Conservation (phyloP, 1,284 basidiomycete species). For the Sporisorium iseilematis-ciliati region DNA sequence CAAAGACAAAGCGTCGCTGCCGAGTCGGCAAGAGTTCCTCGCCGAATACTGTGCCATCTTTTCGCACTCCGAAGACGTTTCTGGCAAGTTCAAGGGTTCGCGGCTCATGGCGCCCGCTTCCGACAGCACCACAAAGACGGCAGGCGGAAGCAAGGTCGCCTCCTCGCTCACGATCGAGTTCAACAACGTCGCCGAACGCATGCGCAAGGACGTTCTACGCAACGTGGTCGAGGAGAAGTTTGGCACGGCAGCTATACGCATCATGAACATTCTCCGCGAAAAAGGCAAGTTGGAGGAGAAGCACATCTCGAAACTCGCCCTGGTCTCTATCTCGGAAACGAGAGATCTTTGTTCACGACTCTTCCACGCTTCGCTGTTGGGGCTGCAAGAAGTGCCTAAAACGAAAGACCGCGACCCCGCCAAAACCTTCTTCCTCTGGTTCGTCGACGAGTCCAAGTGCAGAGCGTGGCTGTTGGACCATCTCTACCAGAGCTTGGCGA, state of each 20-base stretch:
- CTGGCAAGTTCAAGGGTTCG: conserved; percentile 76
- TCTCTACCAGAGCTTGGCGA: conserved; percentile 58
- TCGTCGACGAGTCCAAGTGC: conserved; percentile 63
- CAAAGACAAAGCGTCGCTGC: conserved; percentile 35
- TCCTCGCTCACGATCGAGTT: conserved; percentile 79
- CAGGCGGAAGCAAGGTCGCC: conserved; percentile 51
- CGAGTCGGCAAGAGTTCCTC: conserved; percentile 57
- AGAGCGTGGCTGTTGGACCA: conserved; percentile 66
- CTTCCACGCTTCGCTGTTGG: conserved; percentile 63
- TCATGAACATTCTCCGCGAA: conserved; percentile 83
- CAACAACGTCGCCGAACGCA: conserved; percentile 78
- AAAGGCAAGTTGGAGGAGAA: conserved; percentile 98
- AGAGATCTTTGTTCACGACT: conserved; percentile 84
- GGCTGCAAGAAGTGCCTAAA: conserved; percentile 68
- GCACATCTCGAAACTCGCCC: conserved; percentile 90
- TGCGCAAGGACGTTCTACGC: conserved; percentile 82
- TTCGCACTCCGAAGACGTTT: conserved; percentile 83
- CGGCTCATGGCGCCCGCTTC: conserved; percentile 65
- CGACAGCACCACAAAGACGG: conserved; percentile 51
- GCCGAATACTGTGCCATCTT: conserved; percentile 79
- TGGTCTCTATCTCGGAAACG: conserved; percentile 89
- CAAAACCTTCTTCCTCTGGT: conserved; percentile 68
- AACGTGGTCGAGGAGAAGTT: conserved; percentile 85
- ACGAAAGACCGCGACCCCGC: conserved; percentile 64
- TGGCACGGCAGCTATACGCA: conserved; percentile 85